Percentiles rank a stretch among this genome's conserved stretches.
Conservation (phyloP, 2,329 filamentous ascomycete genomes). For the Ophiosphaerella korrae region DNA sequence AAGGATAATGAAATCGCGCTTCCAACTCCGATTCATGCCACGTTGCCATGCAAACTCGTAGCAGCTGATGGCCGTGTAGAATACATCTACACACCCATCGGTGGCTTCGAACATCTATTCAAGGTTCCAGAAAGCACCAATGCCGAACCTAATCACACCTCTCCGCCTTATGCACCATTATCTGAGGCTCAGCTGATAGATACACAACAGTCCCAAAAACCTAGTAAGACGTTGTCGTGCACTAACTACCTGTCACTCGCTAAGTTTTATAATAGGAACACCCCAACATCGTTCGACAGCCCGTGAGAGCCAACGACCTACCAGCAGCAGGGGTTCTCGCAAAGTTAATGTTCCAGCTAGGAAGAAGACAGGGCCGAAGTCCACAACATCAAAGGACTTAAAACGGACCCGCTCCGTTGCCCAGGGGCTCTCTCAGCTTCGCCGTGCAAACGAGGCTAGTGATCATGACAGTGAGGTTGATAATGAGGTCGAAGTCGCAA, state of each 20-base stretch:
- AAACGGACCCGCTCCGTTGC: conserved; percentile 21
- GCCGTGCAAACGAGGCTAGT: conserved; percentile 5
- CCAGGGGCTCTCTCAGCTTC: conserved; percentile 1
- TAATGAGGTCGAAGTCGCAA: conserved; percentile 9
- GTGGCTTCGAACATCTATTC: conserved; percentile 34
- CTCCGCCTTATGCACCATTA: neutral
- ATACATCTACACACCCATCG: conserved; percentile 25
- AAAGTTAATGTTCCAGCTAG: neutral
- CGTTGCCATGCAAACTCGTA: conserved; percentile 17
- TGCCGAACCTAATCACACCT: neutral
- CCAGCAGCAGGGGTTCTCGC: neutral
- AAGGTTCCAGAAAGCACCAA: conserved; percentile 2
- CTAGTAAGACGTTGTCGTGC: conserved; percentile 10
- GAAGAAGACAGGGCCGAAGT: neutral
- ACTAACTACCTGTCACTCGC: conserved; percentile 1
- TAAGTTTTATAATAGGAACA: conserved; percentile 10
- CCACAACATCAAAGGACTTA: conserved; percentile 8
- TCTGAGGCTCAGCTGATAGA: neutral
- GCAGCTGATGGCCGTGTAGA: conserved; percentile 27
- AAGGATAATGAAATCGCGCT: conserved; percentile 14
- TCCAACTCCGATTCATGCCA: conserved; percentile 24
- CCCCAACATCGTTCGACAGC: neutral
- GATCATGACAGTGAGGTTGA: conserved; percentile 9
- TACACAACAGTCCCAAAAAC: neutral
- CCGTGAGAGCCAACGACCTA: neutral